Conservation (phyloP, 345 rosid genomes). For the Populus simonii region DNA sequence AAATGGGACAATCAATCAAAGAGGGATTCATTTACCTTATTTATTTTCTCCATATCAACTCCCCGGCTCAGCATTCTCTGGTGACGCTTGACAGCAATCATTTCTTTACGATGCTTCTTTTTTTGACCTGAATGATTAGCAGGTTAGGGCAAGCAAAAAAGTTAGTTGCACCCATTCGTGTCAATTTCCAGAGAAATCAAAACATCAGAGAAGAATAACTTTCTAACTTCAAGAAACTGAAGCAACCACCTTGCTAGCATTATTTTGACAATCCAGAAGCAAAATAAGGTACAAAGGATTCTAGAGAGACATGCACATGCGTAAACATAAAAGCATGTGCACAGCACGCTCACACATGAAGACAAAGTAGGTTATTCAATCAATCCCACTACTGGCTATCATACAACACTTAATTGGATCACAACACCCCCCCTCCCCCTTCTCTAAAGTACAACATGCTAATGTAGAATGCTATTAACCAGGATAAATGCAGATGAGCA, state of each 20-base stretch:
- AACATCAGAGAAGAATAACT: conserved; percentile 1
- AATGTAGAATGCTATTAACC: conserved; percentile 1
- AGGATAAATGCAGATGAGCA: conserved; percentile 9
- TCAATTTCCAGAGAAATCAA: neutral
- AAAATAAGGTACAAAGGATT: neutral
- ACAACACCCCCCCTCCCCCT: too few species aligned
- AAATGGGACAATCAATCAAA: neutral
- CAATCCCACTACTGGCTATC: neutral
- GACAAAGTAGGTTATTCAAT: neutral
- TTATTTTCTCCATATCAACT: conserved; percentile 71
- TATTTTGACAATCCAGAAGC: conserved; percentile 12
- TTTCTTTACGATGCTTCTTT: conserved; percentile 83
- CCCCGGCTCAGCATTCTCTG: conserved; percentile 77
- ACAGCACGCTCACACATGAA: neutral
- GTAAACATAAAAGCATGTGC: neutral
- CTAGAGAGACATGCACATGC: neutral
- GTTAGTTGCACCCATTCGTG: neutral
- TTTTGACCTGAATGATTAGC: conserved; percentile 49
- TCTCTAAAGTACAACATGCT: neutral
- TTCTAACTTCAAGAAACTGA: neutral
- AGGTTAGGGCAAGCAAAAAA: conserved; percentile 5
- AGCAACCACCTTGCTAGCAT: neutral
- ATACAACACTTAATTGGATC: too few species aligned
- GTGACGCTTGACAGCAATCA: conserved; percentile 69
- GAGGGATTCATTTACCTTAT: conserved; percentile 36